Conservation (phyloP, 768 basidiomycete genomes). For the Phanerochaete carnosa region DNA sequence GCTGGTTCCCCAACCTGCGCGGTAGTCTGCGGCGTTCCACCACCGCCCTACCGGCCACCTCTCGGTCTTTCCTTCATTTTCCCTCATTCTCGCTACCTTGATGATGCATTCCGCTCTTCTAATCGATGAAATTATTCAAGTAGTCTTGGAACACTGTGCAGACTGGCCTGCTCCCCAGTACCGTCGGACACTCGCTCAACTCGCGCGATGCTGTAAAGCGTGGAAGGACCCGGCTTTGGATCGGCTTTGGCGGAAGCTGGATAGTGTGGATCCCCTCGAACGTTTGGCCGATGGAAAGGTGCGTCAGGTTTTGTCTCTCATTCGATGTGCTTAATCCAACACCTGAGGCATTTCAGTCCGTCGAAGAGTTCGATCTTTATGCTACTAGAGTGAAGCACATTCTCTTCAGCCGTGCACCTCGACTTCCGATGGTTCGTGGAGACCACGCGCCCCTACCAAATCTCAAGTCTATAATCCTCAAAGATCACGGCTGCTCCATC, state of each 20-base stretch:
- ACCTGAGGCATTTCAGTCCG: not conserved
- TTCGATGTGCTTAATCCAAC: not conserved
- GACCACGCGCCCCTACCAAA: slow-evolving; percentile 6
- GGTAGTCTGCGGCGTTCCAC: not conserved
- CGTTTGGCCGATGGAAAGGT: slow-evolving; percentile 7
- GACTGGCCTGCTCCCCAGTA: slow-evolving; percentile 16
- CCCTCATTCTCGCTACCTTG: not conserved
- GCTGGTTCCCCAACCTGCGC: not conserved
- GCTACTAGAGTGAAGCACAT: slow-evolving; percentile 14
- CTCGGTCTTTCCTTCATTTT: not conserved
- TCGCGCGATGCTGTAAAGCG: slow-evolving; percentile 24
- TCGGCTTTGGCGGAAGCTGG: slow-evolving; percentile 22
- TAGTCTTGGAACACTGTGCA: slow-evolving; percentile 23
- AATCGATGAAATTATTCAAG: slow-evolving; percentile 26
- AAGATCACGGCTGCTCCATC: slow-evolving; percentile 12
- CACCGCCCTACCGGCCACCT: not conserved
- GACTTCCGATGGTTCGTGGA: not conserved
- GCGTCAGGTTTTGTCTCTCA: not conserved
- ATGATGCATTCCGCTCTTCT: slow-evolving; percentile 25
- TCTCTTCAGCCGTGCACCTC: not conserved
- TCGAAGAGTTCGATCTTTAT: slow-evolving; percentile 3
- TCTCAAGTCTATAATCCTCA: slow-evolving; percentile 9
- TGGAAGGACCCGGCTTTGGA: slow-evolving; percentile 26
- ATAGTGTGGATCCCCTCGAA: slow-evolving; percentile 16
- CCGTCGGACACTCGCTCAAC: slow-evolving; percentile 17